Percentiles rank a stretch among this genome's conserved stretches.
phyloP scores from a whole-genome alignment of 2,329 filamentous ascomycete genomes.

The Colletotrichum camelliae region DNA sequence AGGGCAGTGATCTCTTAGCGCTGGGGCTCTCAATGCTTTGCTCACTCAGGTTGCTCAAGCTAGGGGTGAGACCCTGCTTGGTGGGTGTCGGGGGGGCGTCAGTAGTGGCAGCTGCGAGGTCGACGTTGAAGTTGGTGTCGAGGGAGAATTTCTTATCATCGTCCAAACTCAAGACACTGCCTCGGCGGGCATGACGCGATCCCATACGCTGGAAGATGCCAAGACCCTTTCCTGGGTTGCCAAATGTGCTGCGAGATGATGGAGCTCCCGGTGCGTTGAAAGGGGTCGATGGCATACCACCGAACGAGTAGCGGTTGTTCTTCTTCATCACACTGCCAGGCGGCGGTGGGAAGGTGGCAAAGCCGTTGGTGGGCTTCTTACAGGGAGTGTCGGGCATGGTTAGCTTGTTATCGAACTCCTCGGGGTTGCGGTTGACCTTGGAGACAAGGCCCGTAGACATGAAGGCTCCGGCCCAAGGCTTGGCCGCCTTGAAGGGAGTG shows the following conservation, averaged over 20 bases:
- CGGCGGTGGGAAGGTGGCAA: slow-evolving; percentile 69
- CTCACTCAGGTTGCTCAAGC: slow-evolving; percentile 41
- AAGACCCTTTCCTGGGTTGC: slow-evolving; percentile 63
- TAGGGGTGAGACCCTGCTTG: slow-evolving; percentile 65
- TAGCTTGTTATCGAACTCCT: slow-evolving; percentile 65
- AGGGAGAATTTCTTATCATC: slow-evolving; percentile 70
- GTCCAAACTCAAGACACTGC: slow-evolving; percentile 82
- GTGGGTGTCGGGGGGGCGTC: slow-evolving; percentile 95
- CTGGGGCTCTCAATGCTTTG: slow-evolving; percentile 53
- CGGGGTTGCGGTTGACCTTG: slow-evolving; percentile 86
- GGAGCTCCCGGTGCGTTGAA: slow-evolving; percentile 67
- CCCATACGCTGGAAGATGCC: slow-evolving; percentile 70
- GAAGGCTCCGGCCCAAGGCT: slow-evolving; percentile 82
- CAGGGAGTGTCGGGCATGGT: slow-evolving; percentile 94
- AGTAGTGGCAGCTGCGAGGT: slow-evolving; percentile 40
- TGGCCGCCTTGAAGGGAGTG: slow-evolving; percentile 70
- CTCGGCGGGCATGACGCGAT: slow-evolving; percentile 51
- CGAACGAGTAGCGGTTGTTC: slow-evolving; percentile 76
- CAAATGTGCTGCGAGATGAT: slow-evolving; percentile 50
- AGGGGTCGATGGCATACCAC: slow-evolving; percentile 76
- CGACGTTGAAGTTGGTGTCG: slow-evolving; percentile 47
- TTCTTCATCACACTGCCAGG: slow-evolving; percentile 67
- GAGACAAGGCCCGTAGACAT: slow-evolving; percentile 95
- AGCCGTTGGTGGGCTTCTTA: slow-evolving; percentile 78
- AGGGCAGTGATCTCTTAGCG: slow-evolving; percentile 47